These are phyloP conservation scores for Hirsutella rhossiliensis DNA, from an alignment of 2,329 filamentous ascomycete species.

Conservation along the genomic window DNA sequence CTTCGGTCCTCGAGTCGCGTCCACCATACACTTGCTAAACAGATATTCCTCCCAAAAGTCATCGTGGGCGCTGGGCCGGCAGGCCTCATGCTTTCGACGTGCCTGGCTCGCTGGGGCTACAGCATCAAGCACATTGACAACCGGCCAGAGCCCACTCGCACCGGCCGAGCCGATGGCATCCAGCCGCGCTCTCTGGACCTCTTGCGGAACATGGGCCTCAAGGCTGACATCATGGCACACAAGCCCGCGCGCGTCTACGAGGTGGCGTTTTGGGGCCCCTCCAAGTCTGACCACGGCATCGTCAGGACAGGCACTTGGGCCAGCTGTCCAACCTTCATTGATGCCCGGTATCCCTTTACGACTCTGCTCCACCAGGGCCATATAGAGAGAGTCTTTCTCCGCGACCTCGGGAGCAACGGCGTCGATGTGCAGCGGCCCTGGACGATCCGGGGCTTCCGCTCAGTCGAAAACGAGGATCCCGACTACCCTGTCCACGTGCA, in stretches of 20 bases:
- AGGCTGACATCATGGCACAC: constrained; percentile 76
- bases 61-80: constrained; percentile 85
- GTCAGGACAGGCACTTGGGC: constrained; percentile 65
- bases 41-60: constrained; percentile 35
- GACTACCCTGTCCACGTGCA: constrained; percentile 73
- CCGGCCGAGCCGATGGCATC: constrained; percentile 82
- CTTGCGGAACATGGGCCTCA: constrained; percentile 79
- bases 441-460: constrained; percentile 48
- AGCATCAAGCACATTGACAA: constrained; percentile 94
- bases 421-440: constrained; percentile 51
- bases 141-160: constrained; percentile 69
- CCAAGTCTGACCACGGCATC: constrained; percentile 42
- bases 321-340: constrained; percentile 75
- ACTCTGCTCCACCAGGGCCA: constrained; percentile 59
- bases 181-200: constrained; percentile 83
- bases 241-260: constrained; percentile 79
- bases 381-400: constrained; percentile 59
- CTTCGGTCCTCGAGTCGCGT: background rate
- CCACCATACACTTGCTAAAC: background rate
- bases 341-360: constrained; percentile 59
- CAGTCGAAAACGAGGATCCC: constrained; percentile 40
- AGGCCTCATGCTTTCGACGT: constrained; percentile 77
- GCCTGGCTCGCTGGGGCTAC: constrained; percentile 85
- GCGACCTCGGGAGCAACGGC: constrained; percentile 50
- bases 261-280: constrained; percentile 62